Evolutionary conservation across 2,329 filamentous ascomycete genomes (phyloP), one percentile per base, ranked within the genome.

Genomic region (Tympanopsis confertula): DNA sequence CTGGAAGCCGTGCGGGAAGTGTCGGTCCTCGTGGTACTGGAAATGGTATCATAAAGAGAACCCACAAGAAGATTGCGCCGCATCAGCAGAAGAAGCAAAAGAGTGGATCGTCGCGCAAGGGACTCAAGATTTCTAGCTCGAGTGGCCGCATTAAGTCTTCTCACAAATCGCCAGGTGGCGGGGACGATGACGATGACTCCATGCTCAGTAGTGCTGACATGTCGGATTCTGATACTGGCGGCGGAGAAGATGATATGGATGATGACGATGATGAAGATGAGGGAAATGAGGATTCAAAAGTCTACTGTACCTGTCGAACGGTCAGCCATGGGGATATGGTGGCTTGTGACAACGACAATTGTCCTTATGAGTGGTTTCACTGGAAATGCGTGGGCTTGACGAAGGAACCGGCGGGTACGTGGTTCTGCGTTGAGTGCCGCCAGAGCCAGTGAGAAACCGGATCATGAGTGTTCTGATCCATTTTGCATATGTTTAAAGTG

Each of bases 241-340:
- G 52, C 32, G 47, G 53, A 35, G 54, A 56, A 4, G 39, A 38
- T 10, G 48, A 50, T 35, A 40, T 61, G 41, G 53, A 44, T 20
- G 63, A 65, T n/a, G 63, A 62, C 12, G 60, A 60, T 19, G 62
- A 65, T 13, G 62, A 65, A 35, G 66, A 68, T 14, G 65, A 68
- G 42, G 64, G 59, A 10, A 69, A 67, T 33, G 69, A 72, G 45
- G 69, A 76, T 50, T 72, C 75, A 43, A 72, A 71, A 42, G 69
- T 73, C 29, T 81, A 80, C 50, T 81, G 76, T 55, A 77, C 75
- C 45, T 81, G 76, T 50, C 73, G 74, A 36, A 71, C 72, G 44
- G 74, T 78, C 26, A 74, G 68, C 44, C 78, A 78, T 49, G 76
- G 76, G 14, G 72, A 78, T 49, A 81, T 81, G 76, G 71, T 81